Evolutionary conservation across 1,284 basidiomycete genomes (phyloP).

Genomic region (Sporisorium reilianum): DNA sequence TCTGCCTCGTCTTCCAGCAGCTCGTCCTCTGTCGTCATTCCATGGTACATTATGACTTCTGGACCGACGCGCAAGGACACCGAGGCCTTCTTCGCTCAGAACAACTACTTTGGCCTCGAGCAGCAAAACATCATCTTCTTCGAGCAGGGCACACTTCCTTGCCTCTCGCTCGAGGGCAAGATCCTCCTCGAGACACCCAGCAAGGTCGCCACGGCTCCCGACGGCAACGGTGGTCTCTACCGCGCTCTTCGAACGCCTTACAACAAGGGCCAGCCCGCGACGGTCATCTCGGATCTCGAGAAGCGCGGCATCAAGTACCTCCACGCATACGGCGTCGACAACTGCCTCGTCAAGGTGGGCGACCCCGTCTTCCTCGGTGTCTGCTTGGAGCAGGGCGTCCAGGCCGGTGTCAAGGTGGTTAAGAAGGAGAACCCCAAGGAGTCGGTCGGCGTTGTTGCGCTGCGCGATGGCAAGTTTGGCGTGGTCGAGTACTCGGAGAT

Average conservation of each 20-base stretch:
- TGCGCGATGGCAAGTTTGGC: conserved; percentile 82
- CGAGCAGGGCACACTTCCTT: conserved; percentile 98
- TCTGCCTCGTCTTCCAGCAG: conserved; percentile 71
- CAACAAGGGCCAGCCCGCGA: conserved; percentile 71
- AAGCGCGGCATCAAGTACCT: conserved; percentile 85
- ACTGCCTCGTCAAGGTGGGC: conserved; percentile 96
- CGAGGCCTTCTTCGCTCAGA: conserved; percentile 83
- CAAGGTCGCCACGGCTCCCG: conserved; percentile 89
- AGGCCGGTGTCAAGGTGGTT: conserved; percentile 96
- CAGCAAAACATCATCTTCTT: conserved; percentile 89
- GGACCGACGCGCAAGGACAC: conserved; percentile 92
- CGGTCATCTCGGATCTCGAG: conserved; percentile 86
- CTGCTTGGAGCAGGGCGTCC: conserved; percentile 84
- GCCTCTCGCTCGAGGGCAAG: conserved; percentile 92
- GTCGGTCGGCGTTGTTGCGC: conserved; percentile 93
- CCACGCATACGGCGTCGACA: conserved; percentile 97
- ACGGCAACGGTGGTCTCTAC: conserved; percentile 97
- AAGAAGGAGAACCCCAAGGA: conserved; percentile 88
- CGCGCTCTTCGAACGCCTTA: conserved; percentile 87
- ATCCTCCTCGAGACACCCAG: conserved; percentile 85
- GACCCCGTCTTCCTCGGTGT: conserved; percentile 97
- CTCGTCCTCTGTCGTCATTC: conserved; percentile 75
- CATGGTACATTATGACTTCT: conserved; percentile 99
- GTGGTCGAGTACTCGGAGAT: conserved; percentile 99
- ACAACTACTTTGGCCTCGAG: conserved; percentile 86